Evolutionary conservation across 2,329 filamentous ascomycete species (phyloP), one percentile per base, ranked within the genome.

Genomic region (Chrysoporthe austroafricana): DNA sequence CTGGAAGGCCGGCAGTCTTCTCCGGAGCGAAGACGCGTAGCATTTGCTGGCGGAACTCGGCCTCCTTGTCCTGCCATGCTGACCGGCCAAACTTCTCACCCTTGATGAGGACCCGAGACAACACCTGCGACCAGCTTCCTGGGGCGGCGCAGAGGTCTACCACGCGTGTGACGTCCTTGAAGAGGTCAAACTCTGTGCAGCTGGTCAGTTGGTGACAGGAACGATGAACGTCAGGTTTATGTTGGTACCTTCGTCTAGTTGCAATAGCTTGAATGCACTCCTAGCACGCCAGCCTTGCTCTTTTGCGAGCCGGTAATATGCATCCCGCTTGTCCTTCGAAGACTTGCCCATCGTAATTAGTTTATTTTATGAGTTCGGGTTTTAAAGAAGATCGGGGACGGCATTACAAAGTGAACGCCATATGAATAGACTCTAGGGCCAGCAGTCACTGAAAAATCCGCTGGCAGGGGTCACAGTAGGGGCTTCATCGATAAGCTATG

Each of bases 221-320:
- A 60, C 64, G 66, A 59, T 62, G 54, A 26, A 70, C 26, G 54
- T 58, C 50, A 60, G 57, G 11, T 11, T 18, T 43, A 36, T 59
- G 42, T 46, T 69, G 74, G 69, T 68, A 89, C 88, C 88, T 82
- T 90, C 94, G 78, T 99, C 94, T 34, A 99, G 88, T 79, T 99
- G 96, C 14, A 99, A 88, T 34, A 99, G 88, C 80, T 99, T 99
- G 84, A 97, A 99, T 9, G 96, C 96, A 72, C 94, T 97, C 67
- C 96, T 88, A 39, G 96, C 96, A 46, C 96, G 92, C 95, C 96
- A 99, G 71, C 96, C 96, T 83, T 99, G 96, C 79, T 99, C 96
- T 81, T 99, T 99, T 21, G 96, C 96, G 9, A 99, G 91, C 64
- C 96, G 89, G 77, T 99, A 99, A 81, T 99, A 99, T 58, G 94